phyloP scores from a whole-genome alignment of 2,329 filamentous ascomycete genomes.

The Penicillium rolfsii region DNA sequence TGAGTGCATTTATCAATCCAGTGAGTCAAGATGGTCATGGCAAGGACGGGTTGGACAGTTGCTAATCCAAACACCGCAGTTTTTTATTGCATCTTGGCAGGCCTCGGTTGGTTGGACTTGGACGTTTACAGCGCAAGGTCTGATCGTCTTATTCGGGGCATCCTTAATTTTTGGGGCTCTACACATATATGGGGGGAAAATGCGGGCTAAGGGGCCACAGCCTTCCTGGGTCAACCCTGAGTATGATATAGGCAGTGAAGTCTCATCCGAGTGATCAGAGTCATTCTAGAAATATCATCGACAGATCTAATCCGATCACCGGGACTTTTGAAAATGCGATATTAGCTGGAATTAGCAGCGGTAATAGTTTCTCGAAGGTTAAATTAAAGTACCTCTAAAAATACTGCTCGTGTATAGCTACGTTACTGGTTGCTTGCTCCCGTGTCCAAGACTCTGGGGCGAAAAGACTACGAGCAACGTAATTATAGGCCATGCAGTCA shows the following conservation, averaged over 20 bases:
- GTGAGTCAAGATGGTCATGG: slow-evolving; percentile 27
- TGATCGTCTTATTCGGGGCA: slow-evolving; percentile 50
- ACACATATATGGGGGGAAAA: slow-evolving; percentile 46
- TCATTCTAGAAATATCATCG: neutral
- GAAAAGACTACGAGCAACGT: neutral
- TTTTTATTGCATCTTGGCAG: slow-evolving; percentile 57
- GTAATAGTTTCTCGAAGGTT: neutral
- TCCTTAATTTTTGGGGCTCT: slow-evolving; percentile 44
- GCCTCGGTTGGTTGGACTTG: slow-evolving; percentile 53
- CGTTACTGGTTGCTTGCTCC: neutral
- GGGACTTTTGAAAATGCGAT: too few relatives aligned
- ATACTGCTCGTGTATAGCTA: too few relatives aligned
- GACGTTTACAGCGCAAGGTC: slow-evolving; percentile 55
- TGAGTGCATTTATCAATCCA: slow-evolving; percentile 53
- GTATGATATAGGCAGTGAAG: slow-evolving; percentile 26
- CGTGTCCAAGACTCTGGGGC: neutral
- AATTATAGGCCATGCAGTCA: too few relatives aligned
- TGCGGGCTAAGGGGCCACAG: slow-evolving; percentile 43
- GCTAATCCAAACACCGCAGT: slow-evolving; percentile 33
- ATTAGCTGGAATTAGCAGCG: too few relatives aligned
- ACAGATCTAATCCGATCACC: neutral
- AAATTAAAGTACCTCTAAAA: neutral
- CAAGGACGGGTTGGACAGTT: neutral
- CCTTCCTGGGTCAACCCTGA: slow-evolving; percentile 55
- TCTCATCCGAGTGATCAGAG: neutral